Base-by-base conservation (phyloP, 345 rosid genomes). In the Sonneratia alba region DNA sequence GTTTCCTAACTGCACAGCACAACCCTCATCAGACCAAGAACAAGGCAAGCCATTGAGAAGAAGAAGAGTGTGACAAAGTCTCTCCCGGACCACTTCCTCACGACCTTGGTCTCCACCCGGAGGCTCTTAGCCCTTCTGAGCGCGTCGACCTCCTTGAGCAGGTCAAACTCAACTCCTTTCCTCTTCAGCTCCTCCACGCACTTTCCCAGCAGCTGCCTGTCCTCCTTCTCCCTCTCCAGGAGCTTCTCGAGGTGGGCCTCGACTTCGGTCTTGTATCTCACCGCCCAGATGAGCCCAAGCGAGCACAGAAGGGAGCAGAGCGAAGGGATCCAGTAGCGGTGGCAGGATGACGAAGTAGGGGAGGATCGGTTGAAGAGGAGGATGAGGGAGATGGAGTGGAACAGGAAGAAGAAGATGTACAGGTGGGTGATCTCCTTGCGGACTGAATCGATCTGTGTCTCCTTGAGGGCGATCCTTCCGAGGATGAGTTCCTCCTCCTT, bases 131-230 rank as follows among this genome's bases (percentile, higher is more conserved):
- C 99, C 76, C 98, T 87, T 70, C 98, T 81, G 36, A 92, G 80
- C 4, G 98, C 98, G 63, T 95, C 99, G 3, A 95, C 99, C 77
- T 95, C 97, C 77, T 87, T 95, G 70, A 95, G 76, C 78, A 95
- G 80, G 89, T 95, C 99, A 71, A 95, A 95, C 63, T 90, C 99
- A 19, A 83, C 9, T 0, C 99, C 99, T 78, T 92, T 90, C 87
- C 77, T 89, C 93, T 89, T 92, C 89, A 95, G 71, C 77, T 95
- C 97, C 69, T 90, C 98, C 63, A 88, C 94, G 43, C 99, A 95
- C 78, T 88, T 95, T 0, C 78, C 81, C 82, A 95, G 42, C 79
- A 95, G 77, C 73, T 88, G 87, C 73, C 83, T 90, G 21, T 95
- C 99, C 74, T 95, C 99, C 57, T 89, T 88, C 83, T 95, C 99